Conservation (phyloP, 148 eudicot species). For the Camellia japonica region DNA sequence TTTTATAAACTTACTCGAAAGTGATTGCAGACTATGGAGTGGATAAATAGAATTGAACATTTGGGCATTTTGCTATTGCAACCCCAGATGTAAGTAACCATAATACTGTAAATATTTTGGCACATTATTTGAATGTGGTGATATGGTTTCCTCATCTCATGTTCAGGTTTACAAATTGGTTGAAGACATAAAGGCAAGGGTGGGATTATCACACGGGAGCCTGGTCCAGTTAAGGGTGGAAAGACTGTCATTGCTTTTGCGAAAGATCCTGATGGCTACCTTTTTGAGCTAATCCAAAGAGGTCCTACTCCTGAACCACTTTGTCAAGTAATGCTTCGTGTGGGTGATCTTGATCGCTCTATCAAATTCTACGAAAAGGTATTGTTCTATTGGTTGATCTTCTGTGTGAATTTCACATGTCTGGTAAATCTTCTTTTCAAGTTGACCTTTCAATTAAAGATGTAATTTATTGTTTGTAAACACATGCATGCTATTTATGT, state of each 20-base stretch:
- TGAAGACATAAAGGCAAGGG: slow-evolving; percentile 71
- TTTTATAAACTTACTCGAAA: slow-evolving; percentile 1
- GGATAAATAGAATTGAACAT: no score
- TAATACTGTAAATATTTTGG: background rate
- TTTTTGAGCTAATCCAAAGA: slow-evolving; percentile 80
- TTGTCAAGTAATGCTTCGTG: slow-evolving; percentile 98
- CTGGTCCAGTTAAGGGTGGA: slow-evolving; percentile 97
- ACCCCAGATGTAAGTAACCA: slow-evolving; percentile 72
- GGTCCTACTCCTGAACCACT: slow-evolving; percentile 85
- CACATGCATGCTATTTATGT: background rate
- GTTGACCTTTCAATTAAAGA: background rate
- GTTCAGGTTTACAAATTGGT: slow-evolving; percentile 83
- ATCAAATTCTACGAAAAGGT: slow-evolving; percentile 98
- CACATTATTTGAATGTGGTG: background rate
- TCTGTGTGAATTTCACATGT: background rate
- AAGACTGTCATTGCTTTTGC: slow-evolving; percentile 75
- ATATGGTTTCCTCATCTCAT: background rate
- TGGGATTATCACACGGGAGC: slow-evolving; percentile 77
- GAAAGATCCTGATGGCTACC: slow-evolving; percentile 96
- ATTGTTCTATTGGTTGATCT: background rate
- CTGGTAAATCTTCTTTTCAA: background rate
- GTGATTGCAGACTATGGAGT: slow-evolving; percentile 76
- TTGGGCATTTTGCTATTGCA: slow-evolving; percentile 97
- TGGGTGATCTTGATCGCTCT: slow-evolving; percentile 90
- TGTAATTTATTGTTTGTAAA: no score